Conservation (phyloP, 2,329 filamentous ascomycete species). For the Elsinoe necatrix region DNA sequence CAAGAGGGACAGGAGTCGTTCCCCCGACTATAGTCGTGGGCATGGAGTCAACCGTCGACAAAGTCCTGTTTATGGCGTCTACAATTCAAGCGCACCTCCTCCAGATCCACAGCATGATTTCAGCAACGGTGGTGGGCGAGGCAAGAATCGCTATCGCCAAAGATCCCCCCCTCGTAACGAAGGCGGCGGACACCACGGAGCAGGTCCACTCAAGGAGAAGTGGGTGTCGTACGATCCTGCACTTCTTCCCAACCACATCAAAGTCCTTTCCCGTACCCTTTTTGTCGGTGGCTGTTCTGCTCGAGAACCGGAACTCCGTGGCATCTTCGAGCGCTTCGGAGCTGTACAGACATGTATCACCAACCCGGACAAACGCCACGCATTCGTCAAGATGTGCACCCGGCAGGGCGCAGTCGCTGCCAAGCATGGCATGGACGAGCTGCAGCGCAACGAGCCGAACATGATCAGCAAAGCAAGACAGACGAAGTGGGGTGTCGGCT, state of each 20-base stretch:
- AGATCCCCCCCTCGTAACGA: conserved; percentile 66
- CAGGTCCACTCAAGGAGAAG: conserved; percentile 44
- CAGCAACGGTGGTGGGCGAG: conserved; percentile 34
- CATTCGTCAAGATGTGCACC: conserved; percentile 97
- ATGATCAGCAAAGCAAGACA: conserved; percentile 57
- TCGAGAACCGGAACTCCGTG: conserved; percentile 71
- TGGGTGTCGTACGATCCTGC: conserved; percentile 71
- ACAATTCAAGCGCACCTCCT: conserved; percentile 46
- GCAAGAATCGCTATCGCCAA: conserved; percentile 65
- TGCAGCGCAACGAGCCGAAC: conserved; percentile 69
- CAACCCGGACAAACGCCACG: conserved; percentile 95
- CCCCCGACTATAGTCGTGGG: conserved; percentile 63
- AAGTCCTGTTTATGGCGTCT: conserved; percentile 65
- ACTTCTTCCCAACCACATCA: conserved; percentile 70
- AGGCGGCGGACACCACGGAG: conserved; percentile 52
- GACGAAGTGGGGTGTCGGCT: conserved; percentile 96
- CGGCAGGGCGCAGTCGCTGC: conserved; percentile 75
- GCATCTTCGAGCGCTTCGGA: conserved; percentile 73
- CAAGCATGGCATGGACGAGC: conserved; percentile 83
- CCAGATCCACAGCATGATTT: conserved; percentile 17
- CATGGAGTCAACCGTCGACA: conserved; percentile 52
- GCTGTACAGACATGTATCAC: conserved; percentile 95
- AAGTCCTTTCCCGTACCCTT: conserved; percentile 86
- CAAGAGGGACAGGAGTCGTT: conserved; percentile 61
- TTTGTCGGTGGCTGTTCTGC: conserved; percentile 87